Evolutionary conservation across 371 early-diverging fungal genomes (phyloP), one percentile per base, ranked within the genome.

Genomic region (Mucor piriformis): DNA sequence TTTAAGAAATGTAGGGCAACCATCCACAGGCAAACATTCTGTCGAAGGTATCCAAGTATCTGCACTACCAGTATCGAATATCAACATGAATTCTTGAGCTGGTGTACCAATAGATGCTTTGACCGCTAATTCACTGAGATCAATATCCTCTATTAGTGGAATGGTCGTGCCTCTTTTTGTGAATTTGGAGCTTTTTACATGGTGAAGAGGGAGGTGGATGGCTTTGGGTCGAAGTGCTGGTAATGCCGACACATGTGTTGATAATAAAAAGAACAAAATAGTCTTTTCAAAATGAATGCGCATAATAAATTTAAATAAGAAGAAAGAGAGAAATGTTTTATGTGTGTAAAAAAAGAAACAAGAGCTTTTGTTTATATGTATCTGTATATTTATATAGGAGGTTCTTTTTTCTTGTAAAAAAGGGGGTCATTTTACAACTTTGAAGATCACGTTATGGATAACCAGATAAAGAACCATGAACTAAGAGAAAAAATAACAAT

Each of bases 31-130:
- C 18, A 52, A 38, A 21, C 79, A 79, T 15, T 56, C 49, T 5
- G 37, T 40, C 2, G 76, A 74, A 20, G 79, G 74, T 35, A 79
- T 46, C 64, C 78, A 81, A 4, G 76, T 80, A 35, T 83, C 82
- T 0, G 79, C 63, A 49, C 86, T 88, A 16, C 78, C 77, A 3
- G 48, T 89, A 61, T 89, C 90, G 25, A 89, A 83, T 40, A 86
- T 70, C 15, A 89, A 75, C 49, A 79, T 68, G 63, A 87, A 88
- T 10, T 69, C 58, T 54, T 88, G 85, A 10, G 82, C 76, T 13
- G 90, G 90, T 29, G 86, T 74, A 3, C 90, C 90, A 7, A 88
- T 73, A 18, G 76, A 62, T 3, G 87, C 84, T 32, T 72, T 58
- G 18, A 79, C 57, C 1, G 60, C 75, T 15, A 73, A 44, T 57